phyloP scores from a whole-genome alignment of 768 basidiomycete species.

The Mycena olivaceomarginata region DNA sequence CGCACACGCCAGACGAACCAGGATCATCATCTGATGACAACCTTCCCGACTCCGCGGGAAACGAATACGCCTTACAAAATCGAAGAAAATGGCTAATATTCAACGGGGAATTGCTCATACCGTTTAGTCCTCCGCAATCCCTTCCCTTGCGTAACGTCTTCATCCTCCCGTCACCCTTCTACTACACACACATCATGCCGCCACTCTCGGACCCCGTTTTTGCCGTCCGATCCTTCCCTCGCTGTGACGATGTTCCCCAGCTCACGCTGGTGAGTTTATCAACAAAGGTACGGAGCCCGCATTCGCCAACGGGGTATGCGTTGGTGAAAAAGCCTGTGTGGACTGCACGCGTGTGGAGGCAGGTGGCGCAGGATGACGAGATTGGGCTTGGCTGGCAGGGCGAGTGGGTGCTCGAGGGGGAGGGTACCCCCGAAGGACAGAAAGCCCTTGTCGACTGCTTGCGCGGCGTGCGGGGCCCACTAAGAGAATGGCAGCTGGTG shows the following conservation, averaged over 20 bases:
- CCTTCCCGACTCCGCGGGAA: conserved; percentile 40
- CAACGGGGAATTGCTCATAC: conserved; percentile 77
- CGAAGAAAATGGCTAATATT: conserved; percentile 82
- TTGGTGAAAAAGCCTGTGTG: conserved; percentile 79
- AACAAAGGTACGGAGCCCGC: conserved; percentile 74
- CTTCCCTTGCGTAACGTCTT: conserved; percentile 75
- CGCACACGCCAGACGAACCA: conserved; percentile 55
- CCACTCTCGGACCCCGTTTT: conserved; percentile 60
- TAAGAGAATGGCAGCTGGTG: conserved; percentile 71
- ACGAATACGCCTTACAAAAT: conserved; percentile 38
- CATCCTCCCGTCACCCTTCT: conserved; percentile 83
- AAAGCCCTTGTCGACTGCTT: conserved; percentile 75
- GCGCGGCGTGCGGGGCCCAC: conserved; percentile 55
- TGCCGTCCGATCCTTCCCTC: conserved; percentile 58
- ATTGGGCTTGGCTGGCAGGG: conserved; percentile 71
- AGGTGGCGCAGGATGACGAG: conserved; percentile 54
- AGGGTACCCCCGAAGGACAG: conserved; percentile 82
- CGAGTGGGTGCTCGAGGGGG: conserved; percentile 88
- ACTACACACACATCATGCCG: conserved; percentile 82
- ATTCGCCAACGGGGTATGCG: conserved; percentile 76
- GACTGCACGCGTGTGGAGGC: conserved; percentile 72
- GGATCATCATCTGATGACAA: conserved; percentile 48
- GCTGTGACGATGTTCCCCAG: conserved; percentile 65
- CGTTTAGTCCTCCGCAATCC: conserved; percentile 75
- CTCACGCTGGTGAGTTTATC: conserved; percentile 67